Evolutionary conservation across 2,329 filamentous ascomycete genomes (phyloP).

Genomic region (Pseudonectria buxi): DNA sequence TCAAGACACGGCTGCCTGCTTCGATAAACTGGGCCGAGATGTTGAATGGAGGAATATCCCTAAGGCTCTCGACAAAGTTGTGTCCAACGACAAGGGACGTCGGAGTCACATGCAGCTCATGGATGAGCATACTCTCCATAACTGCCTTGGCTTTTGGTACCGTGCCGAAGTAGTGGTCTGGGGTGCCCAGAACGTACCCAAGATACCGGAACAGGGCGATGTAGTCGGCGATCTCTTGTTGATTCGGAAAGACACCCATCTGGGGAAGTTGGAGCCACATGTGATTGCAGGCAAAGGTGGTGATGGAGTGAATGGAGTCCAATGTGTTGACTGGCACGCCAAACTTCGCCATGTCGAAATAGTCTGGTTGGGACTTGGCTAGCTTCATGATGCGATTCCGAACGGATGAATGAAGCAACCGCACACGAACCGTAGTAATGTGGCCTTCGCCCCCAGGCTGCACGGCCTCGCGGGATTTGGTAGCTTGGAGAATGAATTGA

Average conservation of each 20-base stretch:
- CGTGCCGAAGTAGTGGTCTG: conserved; percentile 18
- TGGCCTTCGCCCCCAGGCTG: conserved; percentile 57
- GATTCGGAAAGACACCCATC: conserved; percentile 53
- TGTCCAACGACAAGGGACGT: conserved; percentile 29
- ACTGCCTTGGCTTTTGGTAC: conserved; percentile 21
- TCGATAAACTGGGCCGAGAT: conserved; percentile 29
- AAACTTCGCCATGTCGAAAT: conserved; percentile 51
- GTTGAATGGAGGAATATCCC: conserved; percentile 29
- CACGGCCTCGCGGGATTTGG: conserved; percentile 48
- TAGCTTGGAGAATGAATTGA: conserved; percentile 48
- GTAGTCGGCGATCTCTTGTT: conserved; percentile 55
- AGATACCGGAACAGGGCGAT: conserved; percentile 47
- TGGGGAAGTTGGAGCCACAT: conserved; percentile 57
- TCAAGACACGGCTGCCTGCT: conserved; percentile 31
- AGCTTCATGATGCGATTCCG: conserved; percentile 56
- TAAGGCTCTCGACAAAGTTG: conserved; percentile 33
- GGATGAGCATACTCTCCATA: conserved; percentile 28
- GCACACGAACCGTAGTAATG: conserved; percentile 54
- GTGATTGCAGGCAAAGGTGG: conserved; percentile 55
- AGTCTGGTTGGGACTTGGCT: conserved; percentile 43
- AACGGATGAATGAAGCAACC: conserved; percentile 59
- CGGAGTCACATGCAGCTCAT: conserved; percentile 27
- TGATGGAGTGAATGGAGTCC: conserved; percentile 57
- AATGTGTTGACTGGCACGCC: conserved; percentile 61
- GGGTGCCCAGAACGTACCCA: conserved; percentile 24